These are phyloP conservation scores for Hippophae rhamnoides DNA, from an alignment of 306 rosid genomes.

Conservation along the genomic window DNA sequence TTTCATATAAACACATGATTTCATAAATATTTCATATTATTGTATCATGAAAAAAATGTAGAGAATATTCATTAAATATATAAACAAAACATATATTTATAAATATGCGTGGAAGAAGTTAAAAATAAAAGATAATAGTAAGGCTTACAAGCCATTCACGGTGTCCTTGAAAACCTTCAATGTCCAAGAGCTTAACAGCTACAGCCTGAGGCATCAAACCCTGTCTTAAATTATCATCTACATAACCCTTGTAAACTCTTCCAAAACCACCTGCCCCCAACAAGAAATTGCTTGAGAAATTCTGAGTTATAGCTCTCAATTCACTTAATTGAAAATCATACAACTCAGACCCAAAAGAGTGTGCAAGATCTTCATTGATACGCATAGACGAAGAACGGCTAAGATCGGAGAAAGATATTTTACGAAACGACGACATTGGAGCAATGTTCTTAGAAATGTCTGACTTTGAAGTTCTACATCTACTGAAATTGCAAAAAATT, in stretches of 20 bases:
- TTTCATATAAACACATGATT: too few species aligned
- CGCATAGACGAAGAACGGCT: constrained; percentile 71
- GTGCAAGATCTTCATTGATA: constrained; percentile 80
- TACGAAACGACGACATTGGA: constrained; percentile 61
- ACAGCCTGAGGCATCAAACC: constrained; percentile 85
- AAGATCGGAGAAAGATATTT: constrained; percentile 73
- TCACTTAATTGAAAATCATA: constrained; percentile 71
- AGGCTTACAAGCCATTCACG: constrained; percentile 96
- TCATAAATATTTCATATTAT: too few species aligned
- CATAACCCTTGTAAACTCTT: constrained; percentile 80
- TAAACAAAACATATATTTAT: too few species aligned
- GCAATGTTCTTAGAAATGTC: constrained; percentile 65
- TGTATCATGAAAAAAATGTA: too few species aligned
- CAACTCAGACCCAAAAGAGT: constrained; percentile 67
- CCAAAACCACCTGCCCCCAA: constrained; percentile 97
- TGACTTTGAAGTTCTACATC: constrained; percentile 60
- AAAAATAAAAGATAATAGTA: background rate
- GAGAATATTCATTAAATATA: too few species aligned
- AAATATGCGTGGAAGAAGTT: too few species aligned
- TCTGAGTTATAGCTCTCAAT: constrained; percentile 76
- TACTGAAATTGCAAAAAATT: constrained; percentile 38
- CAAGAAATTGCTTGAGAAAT: constrained; percentile 70
- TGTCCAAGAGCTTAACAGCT: constrained; percentile 86
- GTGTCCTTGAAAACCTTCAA: constrained; percentile 93
- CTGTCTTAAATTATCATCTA: constrained; percentile 55